phyloP scores from a whole-genome alignment of 1,139 yeast species.

The Magnusiomyces ingens region DNA sequence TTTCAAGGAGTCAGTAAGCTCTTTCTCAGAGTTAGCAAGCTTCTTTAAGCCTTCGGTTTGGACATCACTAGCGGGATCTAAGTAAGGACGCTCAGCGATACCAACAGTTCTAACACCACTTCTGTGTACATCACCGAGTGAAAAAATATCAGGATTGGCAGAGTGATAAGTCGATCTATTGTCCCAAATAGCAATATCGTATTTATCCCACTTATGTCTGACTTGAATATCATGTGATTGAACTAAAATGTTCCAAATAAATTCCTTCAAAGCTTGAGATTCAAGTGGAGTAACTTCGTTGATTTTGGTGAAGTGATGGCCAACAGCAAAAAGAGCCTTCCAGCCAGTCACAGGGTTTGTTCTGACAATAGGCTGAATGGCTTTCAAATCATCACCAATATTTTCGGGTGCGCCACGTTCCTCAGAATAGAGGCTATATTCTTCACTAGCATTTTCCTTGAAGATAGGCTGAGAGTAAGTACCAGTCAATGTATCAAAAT shows the following conservation, averaged over 20 bases:
- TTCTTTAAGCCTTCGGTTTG: conserved; percentile 39
- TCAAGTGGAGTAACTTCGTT: conserved; percentile 38
- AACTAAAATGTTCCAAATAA: conserved; percentile 38
- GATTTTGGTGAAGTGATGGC: conserved; percentile 37
- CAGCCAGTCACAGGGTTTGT: conserved; percentile 53
- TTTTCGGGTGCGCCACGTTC: conserved; percentile 33
- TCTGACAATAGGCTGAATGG: conserved; percentile 43
- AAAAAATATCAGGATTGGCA: conserved; percentile 18
- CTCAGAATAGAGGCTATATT: conserved; percentile 34
- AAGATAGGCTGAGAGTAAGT: conserved; percentile 26
- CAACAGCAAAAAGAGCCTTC: conserved; percentile 42
- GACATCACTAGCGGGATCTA: conserved; percentile 39
- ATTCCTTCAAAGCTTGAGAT: conserved; percentile 34
- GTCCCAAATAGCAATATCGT: conserved; percentile 41
- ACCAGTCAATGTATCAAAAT: conserved; percentile 35
- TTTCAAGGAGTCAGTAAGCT: no score
- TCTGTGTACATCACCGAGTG: conserved; percentile 5
- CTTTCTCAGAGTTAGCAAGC: no score
- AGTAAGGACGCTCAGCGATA: neutral
- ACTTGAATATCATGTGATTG: conserved; percentile 35
- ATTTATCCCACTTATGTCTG: conserved; percentile 46
- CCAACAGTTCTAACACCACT: neutral
- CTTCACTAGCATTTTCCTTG: conserved; percentile 36
- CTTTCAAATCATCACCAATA: conserved; percentile 25
- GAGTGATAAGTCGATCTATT: conserved; percentile 23